phyloP scores from a whole-genome alignment of 176 grass and related monocot genomes.

The Triticum turgidum region DNA sequence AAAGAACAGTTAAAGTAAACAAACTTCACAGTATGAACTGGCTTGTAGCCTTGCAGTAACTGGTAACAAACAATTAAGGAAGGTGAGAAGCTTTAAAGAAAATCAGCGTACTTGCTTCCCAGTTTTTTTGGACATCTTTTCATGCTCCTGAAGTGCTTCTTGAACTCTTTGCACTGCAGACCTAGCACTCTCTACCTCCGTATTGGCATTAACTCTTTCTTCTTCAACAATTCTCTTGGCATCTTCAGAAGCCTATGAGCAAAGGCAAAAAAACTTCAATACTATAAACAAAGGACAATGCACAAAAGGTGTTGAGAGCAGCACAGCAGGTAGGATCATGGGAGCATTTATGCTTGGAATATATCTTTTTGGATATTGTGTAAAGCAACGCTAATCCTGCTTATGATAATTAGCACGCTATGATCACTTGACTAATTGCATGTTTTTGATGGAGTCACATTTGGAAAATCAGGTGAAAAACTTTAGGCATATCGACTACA shows the following conservation, averaged over 20 bases:
- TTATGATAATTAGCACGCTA: neutral
- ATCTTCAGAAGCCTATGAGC: slow-evolving; percentile 82
- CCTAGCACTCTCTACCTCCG: slow-evolving; percentile 68
- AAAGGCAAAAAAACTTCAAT: slow-evolving; percentile 23
- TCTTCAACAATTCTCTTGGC: slow-evolving; percentile 88
- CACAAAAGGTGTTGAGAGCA: neutral
- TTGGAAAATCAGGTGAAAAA: slow-evolving; percentile 19
- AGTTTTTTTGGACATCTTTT: slow-evolving; percentile 46
- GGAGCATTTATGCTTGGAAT: neutral
- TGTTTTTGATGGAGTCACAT: neutral
- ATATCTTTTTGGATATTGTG: neutral
- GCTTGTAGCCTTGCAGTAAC: slow-evolving; percentile 23
- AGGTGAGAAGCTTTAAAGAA: neutral
- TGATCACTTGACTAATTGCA: neutral
- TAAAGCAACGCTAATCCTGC: neutral
- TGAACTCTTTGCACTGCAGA: slow-evolving; percentile 71
- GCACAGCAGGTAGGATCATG: neutral
- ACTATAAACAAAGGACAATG: slow-evolving; percentile 11
- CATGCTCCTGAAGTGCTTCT: slow-evolving; percentile 74
- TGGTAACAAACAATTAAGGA: slow-evolving; percentile 24
- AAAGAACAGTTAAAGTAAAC: neutral
- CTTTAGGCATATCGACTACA: neutral
- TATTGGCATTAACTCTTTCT: slow-evolving; percentile 74
- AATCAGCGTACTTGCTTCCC: slow-evolving; percentile 60
- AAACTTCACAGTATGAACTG: neutral